Evolutionary conservation across 345 rosid species (phyloP).

Genomic region (Sapria himalayana): DNA sequence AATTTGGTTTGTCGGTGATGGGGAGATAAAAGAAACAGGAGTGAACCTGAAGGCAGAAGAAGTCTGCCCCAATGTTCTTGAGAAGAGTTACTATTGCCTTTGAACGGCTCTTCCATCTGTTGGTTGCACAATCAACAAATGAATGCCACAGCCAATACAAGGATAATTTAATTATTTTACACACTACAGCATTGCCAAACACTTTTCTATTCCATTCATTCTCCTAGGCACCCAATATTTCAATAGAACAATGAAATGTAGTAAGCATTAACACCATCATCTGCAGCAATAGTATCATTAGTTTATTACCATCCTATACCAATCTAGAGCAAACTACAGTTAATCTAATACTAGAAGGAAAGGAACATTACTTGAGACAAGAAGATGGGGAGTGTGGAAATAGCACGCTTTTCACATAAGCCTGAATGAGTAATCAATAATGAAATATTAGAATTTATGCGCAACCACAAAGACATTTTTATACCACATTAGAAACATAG

Average conservation of each 20-base stretch:
- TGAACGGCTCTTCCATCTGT: slow-evolving; percentile 83
- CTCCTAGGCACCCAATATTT: too few species aligned
- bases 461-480: too few species aligned
- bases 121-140: slow-evolving; percentile 6
- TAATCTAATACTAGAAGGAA: not conserved
- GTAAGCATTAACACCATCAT: not conserved
- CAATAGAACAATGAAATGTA: too few species aligned
- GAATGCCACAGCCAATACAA: too few species aligned
- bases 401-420: slow-evolving; percentile 45
- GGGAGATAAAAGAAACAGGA: too few species aligned
- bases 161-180: not conserved
- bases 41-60: slow-evolving; percentile 82
- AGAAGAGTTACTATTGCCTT: slow-evolving; percentile 44
- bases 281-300: not conserved
- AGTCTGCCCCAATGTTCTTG: slow-evolving; percentile 35
- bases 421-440: slow-evolving; percentile 20
- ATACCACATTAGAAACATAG: too few species aligned
- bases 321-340: not conserved
- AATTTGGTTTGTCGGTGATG: too few species aligned
- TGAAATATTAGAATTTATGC: slow-evolving; percentile 6
- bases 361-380: slow-evolving; percentile 39
- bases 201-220: not conserved
- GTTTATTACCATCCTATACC: not conserved
- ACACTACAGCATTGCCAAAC: not conserved
- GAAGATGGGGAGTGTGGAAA: slow-evolving; percentile 76